Conservation (phyloP, 129 eudicot genomes). For the Flaveria brownii region DNA sequence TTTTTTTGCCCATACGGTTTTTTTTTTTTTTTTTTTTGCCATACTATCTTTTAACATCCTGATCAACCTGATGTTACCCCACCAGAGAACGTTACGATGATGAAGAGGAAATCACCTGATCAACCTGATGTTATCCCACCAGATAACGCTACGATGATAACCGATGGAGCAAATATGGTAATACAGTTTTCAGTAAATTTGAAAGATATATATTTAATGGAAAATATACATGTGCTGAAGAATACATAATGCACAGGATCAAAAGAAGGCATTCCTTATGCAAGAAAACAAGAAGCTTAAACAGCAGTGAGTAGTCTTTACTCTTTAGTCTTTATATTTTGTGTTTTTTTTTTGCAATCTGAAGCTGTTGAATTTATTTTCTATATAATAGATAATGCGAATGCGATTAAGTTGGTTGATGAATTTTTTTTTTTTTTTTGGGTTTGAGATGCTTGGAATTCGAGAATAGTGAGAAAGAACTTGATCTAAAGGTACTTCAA, state of each 20-base stretch:
- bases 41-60: neutral
- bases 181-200: constrained; percentile 28
- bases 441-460: constrained; percentile 55
- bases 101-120: constrained; percentile 51
- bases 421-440: neutral
- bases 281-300: constrained; percentile 59
- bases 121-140: constrained; percentile 28
- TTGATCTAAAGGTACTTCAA: constrained; percentile 55
- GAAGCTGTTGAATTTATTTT: constrained; percentile 1
- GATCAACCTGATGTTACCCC: constrained; percentile 34
- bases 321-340: neutral
- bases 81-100: constrained; percentile 15
- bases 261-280: constrained; percentile 39
- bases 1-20: neutral
- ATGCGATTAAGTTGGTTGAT: constrained; percentile 18
- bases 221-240: neutral
- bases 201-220: neutral
- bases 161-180: constrained; percentile 30
- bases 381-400: neutral
- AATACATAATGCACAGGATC: constrained; percentile 33
- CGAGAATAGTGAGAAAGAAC: constrained; percentile 53
- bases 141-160: constrained; percentile 8
- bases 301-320: constrained; percentile 46
- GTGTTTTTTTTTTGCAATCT: constrained; percentile 3
- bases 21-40: neutral